phyloP scores from a whole-genome alignment of 768 basidiomycete genomes.

The Suillus tomentosus region DNA sequence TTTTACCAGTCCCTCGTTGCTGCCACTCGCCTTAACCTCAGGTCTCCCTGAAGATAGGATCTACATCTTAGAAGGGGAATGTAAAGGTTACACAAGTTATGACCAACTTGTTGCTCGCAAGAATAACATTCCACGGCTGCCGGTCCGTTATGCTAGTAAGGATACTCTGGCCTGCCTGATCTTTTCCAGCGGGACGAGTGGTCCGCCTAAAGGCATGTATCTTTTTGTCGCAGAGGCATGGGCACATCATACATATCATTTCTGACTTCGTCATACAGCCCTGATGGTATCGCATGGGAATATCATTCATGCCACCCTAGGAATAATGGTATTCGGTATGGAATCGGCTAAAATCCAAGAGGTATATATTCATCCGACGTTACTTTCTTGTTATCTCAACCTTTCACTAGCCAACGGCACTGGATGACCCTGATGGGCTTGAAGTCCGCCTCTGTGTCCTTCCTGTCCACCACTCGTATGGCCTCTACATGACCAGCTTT shows the following conservation, averaged over 20 bases:
- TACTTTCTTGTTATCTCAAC: neutral
- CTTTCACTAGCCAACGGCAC: constrained; percentile 35
- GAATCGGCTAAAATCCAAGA: neutral
- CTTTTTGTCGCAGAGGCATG: neutral
- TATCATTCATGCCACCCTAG: neutral
- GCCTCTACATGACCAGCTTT: constrained; percentile 49
- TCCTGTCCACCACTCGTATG: constrained; percentile 65
- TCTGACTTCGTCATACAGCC: neutral
- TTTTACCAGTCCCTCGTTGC: neutral
- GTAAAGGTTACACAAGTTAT: neutral
- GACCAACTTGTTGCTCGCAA: neutral
- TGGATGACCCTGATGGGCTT: constrained; percentile 40
- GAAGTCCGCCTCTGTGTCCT: constrained; percentile 51
- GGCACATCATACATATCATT: neutral
- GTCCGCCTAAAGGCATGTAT: neutral
- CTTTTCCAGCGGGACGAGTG: neutral
- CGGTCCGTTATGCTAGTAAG: neutral
- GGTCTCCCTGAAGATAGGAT: neutral
- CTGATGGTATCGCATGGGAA: neutral
- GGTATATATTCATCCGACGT: neutral
- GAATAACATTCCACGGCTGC: neutral
- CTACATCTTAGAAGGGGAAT: neutral
- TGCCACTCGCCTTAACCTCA: neutral
- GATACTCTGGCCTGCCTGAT: neutral
- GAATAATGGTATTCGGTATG: neutral